Percentiles rank a stretch among this genome's conserved stretches.
These are phyloP conservation scores for Pleoardoris graminearum DNA, from an alignment of 2,329 filamentous ascomycete genomes.

Conservation along the genomic window DNA sequence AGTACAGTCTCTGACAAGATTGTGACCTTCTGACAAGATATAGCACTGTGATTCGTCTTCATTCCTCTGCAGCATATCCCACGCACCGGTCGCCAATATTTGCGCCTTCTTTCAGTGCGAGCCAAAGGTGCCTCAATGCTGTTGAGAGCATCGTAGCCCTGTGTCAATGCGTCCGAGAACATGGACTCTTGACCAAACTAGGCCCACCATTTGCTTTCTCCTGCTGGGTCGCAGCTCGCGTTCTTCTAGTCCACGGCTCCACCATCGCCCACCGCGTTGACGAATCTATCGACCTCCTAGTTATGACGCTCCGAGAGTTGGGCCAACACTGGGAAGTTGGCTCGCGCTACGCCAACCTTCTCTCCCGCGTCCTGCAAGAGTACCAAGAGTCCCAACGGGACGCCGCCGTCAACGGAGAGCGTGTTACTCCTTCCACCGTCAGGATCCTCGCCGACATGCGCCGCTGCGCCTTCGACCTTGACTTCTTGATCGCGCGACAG, in stretches of 20 bases:
- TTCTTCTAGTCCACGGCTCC: constrained; percentile 86
- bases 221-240: constrained; percentile 85
- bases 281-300: constrained; percentile 77
- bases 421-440: constrained; percentile 78
- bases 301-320: constrained; percentile 79
- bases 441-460: constrained; percentile 91
- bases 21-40: constrained; percentile 22
- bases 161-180: constrained; percentile 74
- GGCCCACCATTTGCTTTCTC: constrained; percentile 92
- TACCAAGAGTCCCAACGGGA: constrained; percentile 75
- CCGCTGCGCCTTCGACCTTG: constrained; percentile 84
- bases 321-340: constrained; percentile 85
- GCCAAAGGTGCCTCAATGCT: constrained; percentile 78
- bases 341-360: constrained; percentile 75
- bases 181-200: constrained; percentile 75
- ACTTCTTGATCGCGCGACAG: constrained; percentile 85
- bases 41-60: constrained; percentile 80
- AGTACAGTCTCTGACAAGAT: constrained; percentile 38
- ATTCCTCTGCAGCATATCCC: constrained; percentile 90
- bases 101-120: constrained; percentile 83
- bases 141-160: constrained; percentile 72
- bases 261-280: constrained; percentile 84
- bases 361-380: constrained; percentile 84
- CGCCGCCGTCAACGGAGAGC: constrained; percentile 63
- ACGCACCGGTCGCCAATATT: constrained; percentile 88